Evolutionary conservation across 2,329 filamentous ascomycete species (phyloP).

Genomic region (Trichocomaceae sp.): DNA sequence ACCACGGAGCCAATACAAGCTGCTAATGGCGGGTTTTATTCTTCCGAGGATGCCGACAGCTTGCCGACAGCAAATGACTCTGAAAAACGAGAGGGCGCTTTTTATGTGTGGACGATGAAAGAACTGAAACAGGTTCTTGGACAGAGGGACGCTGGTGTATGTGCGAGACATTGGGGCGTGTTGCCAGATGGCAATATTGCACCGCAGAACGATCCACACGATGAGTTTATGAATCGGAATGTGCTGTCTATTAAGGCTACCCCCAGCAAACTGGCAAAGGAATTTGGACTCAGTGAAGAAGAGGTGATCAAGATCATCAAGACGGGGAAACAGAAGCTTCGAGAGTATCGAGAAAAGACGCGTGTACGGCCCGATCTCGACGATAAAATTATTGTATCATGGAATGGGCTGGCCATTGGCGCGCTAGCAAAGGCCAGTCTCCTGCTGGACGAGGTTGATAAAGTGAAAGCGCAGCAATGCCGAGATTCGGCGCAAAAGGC

Average conservation of each 20-base stretch:
- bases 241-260: constrained; percentile 68
- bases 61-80: constrained; percentile 64
- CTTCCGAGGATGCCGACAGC: constrained; percentile 87
- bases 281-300: constrained; percentile 65
- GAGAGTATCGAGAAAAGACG: constrained; percentile 64
- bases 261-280: constrained; percentile 61
- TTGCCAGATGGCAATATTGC: constrained; percentile 78
- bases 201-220: constrained; percentile 74
- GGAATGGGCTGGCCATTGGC: constrained; percentile 83
- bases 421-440: constrained; percentile 70
- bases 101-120: constrained; percentile 86
- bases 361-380: constrained; percentile 73
- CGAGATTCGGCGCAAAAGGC: constrained; percentile 60
- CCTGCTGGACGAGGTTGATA: constrained; percentile 56
- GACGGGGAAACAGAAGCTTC: constrained; percentile 61
- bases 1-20: constrained; percentile 63
- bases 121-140: constrained; percentile 75
- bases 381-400: constrained; percentile 78
- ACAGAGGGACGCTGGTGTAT: constrained; percentile 61
- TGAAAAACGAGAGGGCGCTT: constrained; percentile 84
- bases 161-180: constrained; percentile 79
- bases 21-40: constrained; percentile 68
- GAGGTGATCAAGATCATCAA: constrained; percentile 64
- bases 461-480: constrained; percentile 54
- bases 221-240: constrained; percentile 93